Evolutionary conservation across 306 rosid species (phyloP), one percentile per base, ranked within the genome.

Genomic region (Acacia confusa): DNA sequence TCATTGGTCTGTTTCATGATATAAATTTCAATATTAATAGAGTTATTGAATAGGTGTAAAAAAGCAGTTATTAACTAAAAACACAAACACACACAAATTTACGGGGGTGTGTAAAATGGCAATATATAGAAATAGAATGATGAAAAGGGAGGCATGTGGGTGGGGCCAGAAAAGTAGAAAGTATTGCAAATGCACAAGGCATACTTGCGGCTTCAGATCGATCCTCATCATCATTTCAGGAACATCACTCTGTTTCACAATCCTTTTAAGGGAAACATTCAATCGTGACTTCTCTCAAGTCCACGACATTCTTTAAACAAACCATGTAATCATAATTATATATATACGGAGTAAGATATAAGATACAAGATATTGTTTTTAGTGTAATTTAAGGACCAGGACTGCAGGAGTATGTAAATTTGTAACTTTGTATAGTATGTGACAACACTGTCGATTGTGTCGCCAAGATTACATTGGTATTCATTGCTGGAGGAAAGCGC

Each of bases 361-460:
- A 5, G 6, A 36, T 36, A 36, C 6, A 36, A 36, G 7, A 36
- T 36, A 5, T 6, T 36, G 1, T 36, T 36, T 36, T 1, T 6
- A 36, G 8, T 4, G 40, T 36, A 36, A 36, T 36, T 6, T 36
- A 36, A 36, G 6, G 40, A 36, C 7, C 1, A 1, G 40, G 40
- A 36, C 8, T 36, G 40, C 8, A 36, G 40, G 40, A 36, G 40
- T 50, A 0, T 48, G 55, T 48, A 48, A 48, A 16, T 48, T 48
- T 15, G 32, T 7, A 58, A 58, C 28, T 68, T 38, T 4, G 15
- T 19, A 20, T 12, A 48, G 15, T 38, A 19, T 6, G 30, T 38
- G 74, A n/a, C 53, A 4, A 47, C 34, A 24, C 75, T 24, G 75
- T 43, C 6, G 75, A 44, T 70, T 44, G 57, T 70, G 75, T 70